Percentiles rank a stretch among this genome's conserved stretches.
phyloP scores from a whole-genome alignment of 2,329 filamentous ascomycete genomes.

The Emericellopsis cladophorae region DNA sequence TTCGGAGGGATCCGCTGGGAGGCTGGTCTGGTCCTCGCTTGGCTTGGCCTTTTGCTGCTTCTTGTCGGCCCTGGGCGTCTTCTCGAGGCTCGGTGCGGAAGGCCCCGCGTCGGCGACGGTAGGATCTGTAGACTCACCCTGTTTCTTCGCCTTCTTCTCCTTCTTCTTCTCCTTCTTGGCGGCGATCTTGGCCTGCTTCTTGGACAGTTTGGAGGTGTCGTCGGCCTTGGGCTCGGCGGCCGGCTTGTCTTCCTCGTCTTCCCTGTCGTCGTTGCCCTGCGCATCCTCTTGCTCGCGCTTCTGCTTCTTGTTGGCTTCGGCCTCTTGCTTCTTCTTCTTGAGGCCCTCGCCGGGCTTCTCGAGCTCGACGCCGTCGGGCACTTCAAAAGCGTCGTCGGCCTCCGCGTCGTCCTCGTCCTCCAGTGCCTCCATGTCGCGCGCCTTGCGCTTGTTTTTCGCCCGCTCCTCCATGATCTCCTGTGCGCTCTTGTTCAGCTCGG shows the following conservation, averaged over 20 bases:
- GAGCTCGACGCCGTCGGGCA: conserved; percentile 39
- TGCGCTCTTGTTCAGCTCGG: conserved; percentile 65
- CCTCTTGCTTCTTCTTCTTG: conserved; percentile 25
- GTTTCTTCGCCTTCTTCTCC: conserved; percentile 11
- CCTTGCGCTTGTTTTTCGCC: conserved; percentile 67
- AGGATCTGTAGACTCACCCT: conserved; percentile 2
- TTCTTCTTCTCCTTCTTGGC: conserved; percentile 8
- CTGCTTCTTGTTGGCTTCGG: conserved; percentile 42
- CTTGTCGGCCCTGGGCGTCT: conserved; percentile 23
- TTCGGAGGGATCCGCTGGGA: conserved; percentile 7
- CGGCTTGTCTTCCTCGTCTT: conserved; percentile 1
- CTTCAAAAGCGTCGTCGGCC: conserved; percentile 26
- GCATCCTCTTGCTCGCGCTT: conserved; percentile 19
- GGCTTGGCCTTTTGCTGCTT: conserved; percentile 34
- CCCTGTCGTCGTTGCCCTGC: conserved; percentile 6
- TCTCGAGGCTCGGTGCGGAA: no score
- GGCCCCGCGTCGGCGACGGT: no score
- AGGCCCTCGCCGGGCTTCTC: conserved; percentile 55
- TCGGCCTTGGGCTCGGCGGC: background rate
- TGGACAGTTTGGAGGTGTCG: conserved; percentile 9
- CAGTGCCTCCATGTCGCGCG: conserved; percentile 43
- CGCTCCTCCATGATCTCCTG: conserved; percentile 87
- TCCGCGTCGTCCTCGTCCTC: conserved; percentile 28
- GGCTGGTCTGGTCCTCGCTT: conserved; percentile 14
- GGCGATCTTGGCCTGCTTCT: conserved; percentile 35